Percentiles rank a stretch among this genome's conserved stretches.
Evolutionary conservation across 306 rosid genomes (phyloP).

Genomic region (Inga leiocalycina): DNA sequence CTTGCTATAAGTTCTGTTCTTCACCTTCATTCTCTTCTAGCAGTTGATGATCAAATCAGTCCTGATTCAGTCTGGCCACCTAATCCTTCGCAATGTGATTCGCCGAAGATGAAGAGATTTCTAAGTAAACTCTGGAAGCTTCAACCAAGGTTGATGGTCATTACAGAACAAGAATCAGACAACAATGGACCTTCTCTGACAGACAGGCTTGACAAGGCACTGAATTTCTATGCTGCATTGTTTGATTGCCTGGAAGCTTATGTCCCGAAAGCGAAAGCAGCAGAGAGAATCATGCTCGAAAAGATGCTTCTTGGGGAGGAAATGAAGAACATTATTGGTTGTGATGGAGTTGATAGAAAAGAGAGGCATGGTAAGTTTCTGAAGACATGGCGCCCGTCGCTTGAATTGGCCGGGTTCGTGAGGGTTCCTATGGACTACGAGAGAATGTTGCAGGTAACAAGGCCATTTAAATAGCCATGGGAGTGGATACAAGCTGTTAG

Average conservation of each 20-base stretch:
- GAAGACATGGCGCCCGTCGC: constrained; percentile 58
- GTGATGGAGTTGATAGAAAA: constrained; percentile 67
- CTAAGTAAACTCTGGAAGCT: constrained; percentile 51
- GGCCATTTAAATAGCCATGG: constrained; percentile 52
- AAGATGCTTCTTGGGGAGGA: constrained; percentile 71
- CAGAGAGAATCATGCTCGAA: constrained; percentile 55
- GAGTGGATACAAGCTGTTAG: constrained; percentile 52
- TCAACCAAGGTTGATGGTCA: constrained; percentile 60
- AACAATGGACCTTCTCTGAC: constrained; percentile 47
- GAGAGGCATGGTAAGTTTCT: constrained; percentile 66
- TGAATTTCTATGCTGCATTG: constrained; percentile 55
- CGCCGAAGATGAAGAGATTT: constrained; percentile 64
- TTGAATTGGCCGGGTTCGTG: constrained; percentile 64
- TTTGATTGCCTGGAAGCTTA: constrained; percentile 72
- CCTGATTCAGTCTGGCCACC: constrained; percentile 61
- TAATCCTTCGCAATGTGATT: constrained; percentile 38
- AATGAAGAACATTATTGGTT: constrained; percentile 69
- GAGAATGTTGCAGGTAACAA: constrained; percentile 45
- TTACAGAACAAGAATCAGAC: constrained; percentile 74
- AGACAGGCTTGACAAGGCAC: constrained; percentile 56
- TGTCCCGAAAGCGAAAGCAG: constrained; percentile 33
- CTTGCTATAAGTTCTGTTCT: constrained; percentile 70
- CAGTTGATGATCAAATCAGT: constrained; percentile 47
- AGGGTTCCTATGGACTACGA: constrained; percentile 44
- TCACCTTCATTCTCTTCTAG: constrained; percentile 67